phyloP scores from a whole-genome alignment of 192 early-diverging fungal species.

The Coemansia umbellata region DNA sequence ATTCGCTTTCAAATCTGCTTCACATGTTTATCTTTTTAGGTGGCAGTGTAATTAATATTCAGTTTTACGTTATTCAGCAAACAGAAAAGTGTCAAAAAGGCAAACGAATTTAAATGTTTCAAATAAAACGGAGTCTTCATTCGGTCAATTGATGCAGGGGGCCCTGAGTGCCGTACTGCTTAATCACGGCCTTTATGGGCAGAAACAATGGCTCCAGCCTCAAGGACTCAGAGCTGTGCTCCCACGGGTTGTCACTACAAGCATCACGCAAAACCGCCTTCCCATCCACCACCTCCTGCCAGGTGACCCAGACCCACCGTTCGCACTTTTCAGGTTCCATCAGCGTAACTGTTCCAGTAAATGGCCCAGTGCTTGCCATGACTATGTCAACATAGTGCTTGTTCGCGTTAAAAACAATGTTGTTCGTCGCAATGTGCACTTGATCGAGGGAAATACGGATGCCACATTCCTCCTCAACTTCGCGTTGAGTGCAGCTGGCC shows the following conservation, averaged over 20 bases:
- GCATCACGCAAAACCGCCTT: conserved; percentile 9
- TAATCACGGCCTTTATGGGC: conserved; percentile 1
- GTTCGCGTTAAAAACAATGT: not conserved
- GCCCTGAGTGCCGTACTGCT: not conserved
- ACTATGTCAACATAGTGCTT: conserved; percentile 11
- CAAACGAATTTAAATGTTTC: too few species aligned
- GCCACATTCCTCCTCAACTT: conserved; percentile 10
- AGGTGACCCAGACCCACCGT: conserved; percentile 13
- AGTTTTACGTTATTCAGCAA: too few species aligned
- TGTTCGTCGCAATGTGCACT: not conserved
- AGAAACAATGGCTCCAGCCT: conserved; percentile 6
- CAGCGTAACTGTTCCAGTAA: not conserved
- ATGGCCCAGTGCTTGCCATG: not conserved
- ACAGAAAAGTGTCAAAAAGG: too few species aligned
- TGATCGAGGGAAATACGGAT: not conserved
- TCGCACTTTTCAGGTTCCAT: conserved; percentile 20
- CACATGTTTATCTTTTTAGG: too few species aligned
- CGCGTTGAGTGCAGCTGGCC: conserved; percentile 7
- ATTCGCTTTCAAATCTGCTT: too few species aligned
- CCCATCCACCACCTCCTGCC: conserved; percentile 1
- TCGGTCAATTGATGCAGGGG: too few species aligned
- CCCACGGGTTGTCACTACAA: not conserved
- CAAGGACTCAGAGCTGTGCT: too few species aligned
- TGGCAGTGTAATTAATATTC: too few species aligned
- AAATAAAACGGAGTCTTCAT: too few species aligned